Evolutionary conservation across 805 yeast genomes (phyloP), one percentile per base, ranked within the genome.

Genomic region (Wickerhamomyces tratensis): DNA sequence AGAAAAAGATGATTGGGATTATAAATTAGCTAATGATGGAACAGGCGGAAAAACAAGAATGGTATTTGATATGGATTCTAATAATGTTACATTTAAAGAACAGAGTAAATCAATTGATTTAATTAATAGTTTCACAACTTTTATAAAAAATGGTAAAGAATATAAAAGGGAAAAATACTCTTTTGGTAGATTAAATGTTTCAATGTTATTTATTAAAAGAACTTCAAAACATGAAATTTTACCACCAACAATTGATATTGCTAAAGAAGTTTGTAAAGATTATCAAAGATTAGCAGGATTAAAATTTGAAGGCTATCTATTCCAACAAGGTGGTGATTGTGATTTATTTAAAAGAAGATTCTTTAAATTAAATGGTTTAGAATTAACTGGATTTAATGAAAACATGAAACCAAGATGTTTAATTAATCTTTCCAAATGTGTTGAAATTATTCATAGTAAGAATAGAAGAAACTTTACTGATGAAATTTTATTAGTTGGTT

Each of bases 301-400:
- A 15, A 43, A 40, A 2, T 64, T 65, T 53, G 82, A 83, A 56
- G 97, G 97, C 0, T 80, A 67, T 53, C 64, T 91, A 64, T 77
- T 78, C 52, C 98, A 89, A 63, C 86, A 82, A 54, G 98, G 98
- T 15, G 97, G 97, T 9, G 98, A 89, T 63, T 75, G 93, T 50
- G 74, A 71, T 13, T 39, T 54, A 31, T 77, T 89, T 79, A 76
- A 84, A 50, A 75, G 83, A 49, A 71, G 97, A 44, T 86, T 62
- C 63, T 87, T 82, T 65, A 79, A 74, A 49, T 67, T 89, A n/a
- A 67, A 73, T 38, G 95, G 91, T 0, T 72, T 79, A 8, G 76
- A 79, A 33, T 65, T 89, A 50, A 69, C 79, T 42, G 96, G 96
- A 0, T 86, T 82, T 56, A 81, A 85, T 50, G 93, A 82, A 49